Evolutionary conservation across 805 yeast genomes (phyloP).

Genomic region (Sporopachydermia quercuum): DNA sequence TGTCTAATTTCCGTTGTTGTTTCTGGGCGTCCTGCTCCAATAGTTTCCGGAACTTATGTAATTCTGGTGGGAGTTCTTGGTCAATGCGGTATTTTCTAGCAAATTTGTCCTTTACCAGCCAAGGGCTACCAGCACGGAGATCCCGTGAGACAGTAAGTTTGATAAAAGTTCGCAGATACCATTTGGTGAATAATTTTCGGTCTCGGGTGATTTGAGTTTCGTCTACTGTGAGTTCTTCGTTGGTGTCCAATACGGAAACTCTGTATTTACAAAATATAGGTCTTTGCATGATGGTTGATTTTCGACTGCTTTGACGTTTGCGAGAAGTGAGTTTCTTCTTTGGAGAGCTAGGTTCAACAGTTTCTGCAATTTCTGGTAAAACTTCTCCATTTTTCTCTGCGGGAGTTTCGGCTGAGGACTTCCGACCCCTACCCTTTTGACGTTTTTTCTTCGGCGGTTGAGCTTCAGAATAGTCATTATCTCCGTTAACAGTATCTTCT

Average conservation of each 20-base stretch:
- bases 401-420: too few relatives aligned
- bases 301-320: background rate
- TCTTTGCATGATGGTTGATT: background rate
- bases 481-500: too few relatives aligned
- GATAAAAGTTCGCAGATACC: constrained; percentile 78
- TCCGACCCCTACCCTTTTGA: too few relatives aligned
- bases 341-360: too few relatives aligned
- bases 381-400: background rate
- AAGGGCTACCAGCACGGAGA: constrained; percentile 82
- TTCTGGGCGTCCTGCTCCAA: background rate
- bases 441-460: too few relatives aligned
- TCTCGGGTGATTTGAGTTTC: constrained; percentile 67
- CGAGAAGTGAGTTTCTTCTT: background rate
- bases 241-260: constrained; percentile 16
- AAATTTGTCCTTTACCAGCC: constrained; percentile 76
- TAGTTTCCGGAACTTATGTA: constrained; percentile 16
- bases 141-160: constrained; percentile 67
- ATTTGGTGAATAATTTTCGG: constrained; percentile 76
- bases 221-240: constrained; percentile 53
- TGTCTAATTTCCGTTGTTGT: constrained; percentile 12
- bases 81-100: constrained; percentile 53
- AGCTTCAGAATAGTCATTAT: too few relatives aligned
- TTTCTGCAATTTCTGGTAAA: background rate
- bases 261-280: constrained; percentile 11
- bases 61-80: constrained; percentile 38